Percentiles rank a stretch among this genome's conserved stretches.
Evolutionary conservation across 805 yeast species (phyloP).

Genomic region (Cyberlindnera petersonii): DNA sequence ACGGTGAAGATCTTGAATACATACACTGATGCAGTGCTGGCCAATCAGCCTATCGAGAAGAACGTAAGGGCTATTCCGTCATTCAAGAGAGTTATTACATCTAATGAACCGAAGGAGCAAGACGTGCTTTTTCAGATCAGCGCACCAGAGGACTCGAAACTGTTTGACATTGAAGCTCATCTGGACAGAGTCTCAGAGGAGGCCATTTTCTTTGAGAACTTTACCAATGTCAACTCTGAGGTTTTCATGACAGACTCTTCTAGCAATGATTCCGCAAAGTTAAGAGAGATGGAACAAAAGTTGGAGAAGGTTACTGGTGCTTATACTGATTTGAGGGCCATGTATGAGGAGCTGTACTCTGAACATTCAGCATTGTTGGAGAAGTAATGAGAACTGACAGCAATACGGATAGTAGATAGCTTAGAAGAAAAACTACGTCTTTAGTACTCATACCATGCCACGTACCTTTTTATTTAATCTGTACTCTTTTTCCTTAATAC

Average conservation of each 20-base stretch:
- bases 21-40: constrained; percentile 1
- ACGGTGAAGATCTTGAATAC: constrained; percentile 18
- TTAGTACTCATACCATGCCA: too few species aligned
- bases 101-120: constrained; percentile 39
- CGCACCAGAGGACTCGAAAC: constrained; percentile 19
- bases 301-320: constrained; percentile 51
- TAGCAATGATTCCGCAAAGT: constrained; percentile 28
- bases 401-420: background rate
- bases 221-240: constrained; percentile 38
- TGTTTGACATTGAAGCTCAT: constrained; percentile 45
- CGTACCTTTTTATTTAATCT: too few species aligned
- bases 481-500: background rate
- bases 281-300: constrained; percentile 40
- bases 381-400: constrained; percentile 9
- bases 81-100: constrained; percentile 56
- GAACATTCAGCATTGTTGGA: constrained; percentile 40
- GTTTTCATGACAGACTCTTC: constrained; percentile 24
- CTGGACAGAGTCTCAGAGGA: constrained; percentile 45
- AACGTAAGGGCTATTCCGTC: constrained; percentile 46
- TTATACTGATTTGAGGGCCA: constrained; percentile 52
- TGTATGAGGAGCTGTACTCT: constrained; percentile 54
- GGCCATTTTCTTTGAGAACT: constrained; percentile 47
- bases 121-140: constrained; percentile 37
- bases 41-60: constrained; percentile 18
- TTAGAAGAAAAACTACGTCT: too few species aligned